Percentiles rank a stretch among this genome's conserved stretches.
Evolutionary conservation across 1,139 yeast genomes (phyloP).

Genomic region (Oligophagozyma castellii): DNA sequence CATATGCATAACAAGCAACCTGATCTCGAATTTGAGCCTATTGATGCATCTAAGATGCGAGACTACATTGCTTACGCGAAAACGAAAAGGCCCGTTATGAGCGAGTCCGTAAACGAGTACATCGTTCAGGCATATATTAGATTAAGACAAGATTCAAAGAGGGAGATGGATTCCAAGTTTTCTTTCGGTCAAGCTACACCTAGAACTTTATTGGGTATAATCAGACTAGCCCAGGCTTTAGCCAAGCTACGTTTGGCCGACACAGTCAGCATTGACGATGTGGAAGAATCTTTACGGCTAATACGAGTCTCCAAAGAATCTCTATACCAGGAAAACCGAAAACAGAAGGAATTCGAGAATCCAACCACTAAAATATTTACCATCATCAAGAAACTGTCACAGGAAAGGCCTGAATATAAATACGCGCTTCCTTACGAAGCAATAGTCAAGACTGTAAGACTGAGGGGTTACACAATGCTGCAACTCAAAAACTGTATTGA

Average conservation of each 20-base stretch:
- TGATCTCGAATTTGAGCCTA: slow-evolving; percentile 55
- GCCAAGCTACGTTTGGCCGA: slow-evolving; percentile 80
- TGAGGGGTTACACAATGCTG: slow-evolving; percentile 72
- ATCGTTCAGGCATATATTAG: slow-evolving; percentile 80
- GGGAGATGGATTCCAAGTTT: slow-evolving; percentile 56
- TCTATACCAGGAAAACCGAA: slow-evolving; percentile 40
- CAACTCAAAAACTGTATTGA: slow-evolving; percentile 65
- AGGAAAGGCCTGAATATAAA: slow-evolving; percentile 27
- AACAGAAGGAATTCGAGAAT: slow-evolving; percentile 39
- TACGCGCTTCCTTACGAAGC: slow-evolving; percentile 40
- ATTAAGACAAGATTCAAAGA: slow-evolving; percentile 83
- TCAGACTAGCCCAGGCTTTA: slow-evolving; percentile 87
- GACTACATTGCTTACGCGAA: slow-evolving; percentile 85
- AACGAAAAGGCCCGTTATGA: slow-evolving; percentile 71
- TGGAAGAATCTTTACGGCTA: slow-evolving; percentile 88
- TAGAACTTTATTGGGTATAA: slow-evolving; percentile 79
- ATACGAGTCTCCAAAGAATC: slow-evolving; percentile 79
- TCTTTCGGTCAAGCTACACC: slow-evolving; percentile 91
- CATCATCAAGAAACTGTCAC: slow-evolving; percentile 26
- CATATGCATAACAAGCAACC: slow-evolving; percentile 92
- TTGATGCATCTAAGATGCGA: slow-evolving; percentile 69
- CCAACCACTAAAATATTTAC: slow-evolving; percentile 49
- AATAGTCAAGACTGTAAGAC: slow-evolving; percentile 56
- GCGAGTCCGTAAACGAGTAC: slow-evolving; percentile 77
- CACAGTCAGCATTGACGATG: slow-evolving; percentile 62